phyloP scores from a whole-genome alignment of 306 rosid species.

The Dalbergia cultrata region DNA sequence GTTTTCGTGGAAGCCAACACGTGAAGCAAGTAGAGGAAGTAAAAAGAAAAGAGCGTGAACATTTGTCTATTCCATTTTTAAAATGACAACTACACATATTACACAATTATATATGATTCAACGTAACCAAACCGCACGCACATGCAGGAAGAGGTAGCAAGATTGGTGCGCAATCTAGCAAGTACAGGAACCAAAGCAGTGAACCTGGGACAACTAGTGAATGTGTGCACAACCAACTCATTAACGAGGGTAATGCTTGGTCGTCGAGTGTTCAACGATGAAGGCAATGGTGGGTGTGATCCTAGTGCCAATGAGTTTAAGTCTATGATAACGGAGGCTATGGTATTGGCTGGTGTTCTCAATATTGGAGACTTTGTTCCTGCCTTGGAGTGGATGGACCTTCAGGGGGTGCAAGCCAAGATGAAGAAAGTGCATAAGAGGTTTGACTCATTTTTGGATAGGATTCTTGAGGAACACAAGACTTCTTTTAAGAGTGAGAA shows the following conservation, averaged over 20 bases:
- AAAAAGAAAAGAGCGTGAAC: not conserved
- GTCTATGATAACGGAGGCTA: constrained; percentile 72
- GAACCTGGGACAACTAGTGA: constrained; percentile 65
- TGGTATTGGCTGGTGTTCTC: constrained; percentile 74
- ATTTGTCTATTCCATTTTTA: not conserved
- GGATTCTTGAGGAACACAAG: constrained; percentile 68
- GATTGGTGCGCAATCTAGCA: constrained; percentile 56
- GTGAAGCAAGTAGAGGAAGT: too few relatives aligned
- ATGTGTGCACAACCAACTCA: constrained; percentile 72
- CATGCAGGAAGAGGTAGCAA: constrained; percentile 74
- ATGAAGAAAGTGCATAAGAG: constrained; percentile 72
- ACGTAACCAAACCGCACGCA: not conserved
- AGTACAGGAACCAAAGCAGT: constrained; percentile 51
- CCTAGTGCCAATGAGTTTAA: constrained; percentile 70
- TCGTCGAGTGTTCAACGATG: constrained; percentile 59
- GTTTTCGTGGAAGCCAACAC: too few relatives aligned
- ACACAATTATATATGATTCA: too few relatives aligned
- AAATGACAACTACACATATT: too few relatives aligned
- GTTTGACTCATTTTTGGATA: constrained; percentile 66
- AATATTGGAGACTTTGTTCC: constrained; percentile 83
- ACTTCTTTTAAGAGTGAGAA: constrained; percentile 4
- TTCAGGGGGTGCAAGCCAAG: constrained; percentile 66
- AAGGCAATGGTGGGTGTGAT: constrained; percentile 55
- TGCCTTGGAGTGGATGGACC: constrained; percentile 66
- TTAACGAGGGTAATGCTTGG: constrained; percentile 75